Conservation (phyloP, 352 stramenopile genomes). For the Globisporangium acanthophoron region DNA sequence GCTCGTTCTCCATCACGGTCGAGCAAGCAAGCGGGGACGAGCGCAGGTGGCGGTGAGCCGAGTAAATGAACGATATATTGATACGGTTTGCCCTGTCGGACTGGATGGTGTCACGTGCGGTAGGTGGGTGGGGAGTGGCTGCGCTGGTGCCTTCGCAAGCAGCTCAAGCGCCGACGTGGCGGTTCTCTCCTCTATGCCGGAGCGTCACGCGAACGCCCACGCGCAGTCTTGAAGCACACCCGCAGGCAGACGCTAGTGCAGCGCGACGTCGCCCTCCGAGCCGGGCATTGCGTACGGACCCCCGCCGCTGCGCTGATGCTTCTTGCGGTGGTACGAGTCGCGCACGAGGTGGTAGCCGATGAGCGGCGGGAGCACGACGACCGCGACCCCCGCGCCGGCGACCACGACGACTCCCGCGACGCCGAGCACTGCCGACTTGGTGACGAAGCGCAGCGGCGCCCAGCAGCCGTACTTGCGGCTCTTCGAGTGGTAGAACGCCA, state of each 20-base stretch:
- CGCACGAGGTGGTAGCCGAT: constrained; percentile 56
- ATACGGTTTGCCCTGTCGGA: neutral
- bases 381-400: constrained; percentile 50
- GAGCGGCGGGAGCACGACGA: constrained; percentile 64
- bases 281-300: neutral
- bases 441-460: constrained; percentile 57
- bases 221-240: too few relatives aligned
- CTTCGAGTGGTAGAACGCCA: constrained; percentile 65
- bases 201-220: too few relatives aligned
- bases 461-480: constrained; percentile 58
- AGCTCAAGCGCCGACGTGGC: too few relatives aligned
- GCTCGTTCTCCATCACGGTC: neutral
- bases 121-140: too few relatives aligned
- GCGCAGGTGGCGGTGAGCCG: neutral
- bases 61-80: constrained; percentile 3
- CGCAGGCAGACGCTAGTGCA: neutral
- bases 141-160: too few relatives aligned
- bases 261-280: neutral
- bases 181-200: too few relatives aligned
- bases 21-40: neutral
- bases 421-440: constrained; percentile 58
- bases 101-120: neutral
- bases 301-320: constrained; percentile 19
- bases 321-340: constrained; percentile 33
- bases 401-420: constrained; percentile 45